Base-by-base conservation (phyloP, 2,329 filamentous ascomycete genomes). In the Chaetomiaceae sp. region DNA sequence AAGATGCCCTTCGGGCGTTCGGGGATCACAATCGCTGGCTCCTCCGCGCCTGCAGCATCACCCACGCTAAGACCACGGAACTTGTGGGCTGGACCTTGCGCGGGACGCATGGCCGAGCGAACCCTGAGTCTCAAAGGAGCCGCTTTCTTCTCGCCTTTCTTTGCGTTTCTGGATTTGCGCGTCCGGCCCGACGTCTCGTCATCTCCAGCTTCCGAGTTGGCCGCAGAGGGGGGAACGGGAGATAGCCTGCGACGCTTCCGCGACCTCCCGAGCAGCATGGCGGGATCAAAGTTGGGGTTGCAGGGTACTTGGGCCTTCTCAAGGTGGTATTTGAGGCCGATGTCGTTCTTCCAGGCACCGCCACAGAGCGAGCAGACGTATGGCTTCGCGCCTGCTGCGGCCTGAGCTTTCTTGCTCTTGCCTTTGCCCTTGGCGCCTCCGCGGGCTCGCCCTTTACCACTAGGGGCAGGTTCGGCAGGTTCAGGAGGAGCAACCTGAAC, bases 241-340 rank as follows among this genome's bases (percentile, higher is more conserved):
- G 57, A 57, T 20, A 33, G 44, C 19, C 38, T 47, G 19, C 54
- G 54, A 19, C 57, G 57, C 25, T 55, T 59, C 11, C 57, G 57
- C 11, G 54, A 43, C 22, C 50, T 47, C 17, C 64, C 60, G 46
- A 63, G 53, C 9, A 60, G 31, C 23, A 64, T 44, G 9, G 64
- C 61, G 22, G 71, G 65, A 15, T 71, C 65, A 44, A 70, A 77
- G 51, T 65, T 63, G 2, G 79, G 75, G 59, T 84, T 84, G 61
- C 81, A 84, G 14, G 71, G 20, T 3, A 76, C 77, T 54, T 71
- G 71, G 1, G 80, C 78, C 60, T 82, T 83, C 31, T 75, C 76
- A 14, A 77, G 66, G 57, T 84, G 81, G 61, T 84, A 84, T 47
- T 81, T 79, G 15, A 83, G 68, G 0, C 81, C 81, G 42, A 80